Evolutionary conservation across 2,329 filamentous ascomycete genomes (phyloP), one percentile per base, ranked within the genome.

Genomic region (Laburnicola sp.): DNA sequence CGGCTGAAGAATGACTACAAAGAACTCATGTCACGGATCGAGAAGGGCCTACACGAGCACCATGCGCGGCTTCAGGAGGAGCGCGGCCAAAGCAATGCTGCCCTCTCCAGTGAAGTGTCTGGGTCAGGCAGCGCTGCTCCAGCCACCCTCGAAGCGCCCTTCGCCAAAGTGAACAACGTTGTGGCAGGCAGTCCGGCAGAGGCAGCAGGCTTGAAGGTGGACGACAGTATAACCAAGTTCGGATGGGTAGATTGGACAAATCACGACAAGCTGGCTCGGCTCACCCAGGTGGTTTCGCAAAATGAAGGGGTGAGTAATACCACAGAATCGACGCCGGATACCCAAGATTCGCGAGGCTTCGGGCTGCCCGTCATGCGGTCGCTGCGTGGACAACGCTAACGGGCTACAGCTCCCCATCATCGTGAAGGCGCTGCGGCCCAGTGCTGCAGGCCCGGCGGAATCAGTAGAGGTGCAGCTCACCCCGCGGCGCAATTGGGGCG

Each of bases 1-100:
- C 81, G 86, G 60, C 80, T 97, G 34, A 86, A 89, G 58, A 97
- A 97, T 69, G 94, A 99, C 74, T 93, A 96, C 77, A 97, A 95
- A 70, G 85, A 86, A 34, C 76, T 97, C 37, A 97, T 97, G 91
- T 76, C 76, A 51, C 79, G 82, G 51, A 87, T 97, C 61, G 94
- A 97, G 73, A 86, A 86, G 65, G 86, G 86, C 40, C 81, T 99
- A n/a, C 91, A 97, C 69, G 86, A 88, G 59, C 88, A 94, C 69
- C 96, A 97, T 71, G 91, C 91, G n/a, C 84, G 16, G 16, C 16
- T 76, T 54, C 71, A 89, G 7, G 62, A 65, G 37, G 80, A 84
- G 54, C 75, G 77, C 41, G 61, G 63, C 28, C 60, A 62, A 43
- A 59, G 53, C 25, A 75, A 80, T 46, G 73, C 76, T 41, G 68